phyloP scores from a whole-genome alignment of 78 protist genomes.

The Dictyostelium intermedium region DNA sequence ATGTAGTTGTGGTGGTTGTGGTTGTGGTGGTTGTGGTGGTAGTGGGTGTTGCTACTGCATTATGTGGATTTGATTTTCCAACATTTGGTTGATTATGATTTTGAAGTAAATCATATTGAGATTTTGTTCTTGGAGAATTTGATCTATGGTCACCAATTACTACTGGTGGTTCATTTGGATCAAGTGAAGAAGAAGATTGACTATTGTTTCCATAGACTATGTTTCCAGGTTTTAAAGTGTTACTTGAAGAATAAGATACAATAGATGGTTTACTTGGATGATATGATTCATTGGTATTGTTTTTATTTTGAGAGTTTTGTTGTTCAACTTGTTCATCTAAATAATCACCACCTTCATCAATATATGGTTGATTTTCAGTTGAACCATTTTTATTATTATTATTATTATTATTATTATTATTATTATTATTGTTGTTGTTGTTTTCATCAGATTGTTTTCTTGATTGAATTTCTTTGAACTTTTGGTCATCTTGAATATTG shows the following conservation, averaged over 20 bases:
- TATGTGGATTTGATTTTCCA: background rate
- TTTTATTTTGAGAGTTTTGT: background rate
- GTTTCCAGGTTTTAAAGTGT: background rate
- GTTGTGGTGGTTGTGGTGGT: background rate
- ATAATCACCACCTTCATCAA: background rate
- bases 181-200: background rate
- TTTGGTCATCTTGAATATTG: background rate
- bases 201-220: background rate
- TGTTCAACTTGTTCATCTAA: background rate
- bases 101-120: background rate
- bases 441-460: background rate
- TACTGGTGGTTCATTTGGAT: background rate
- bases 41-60: background rate
- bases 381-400: background rate
- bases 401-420: background rate
- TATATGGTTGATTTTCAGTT: background rate
- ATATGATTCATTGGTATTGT: background rate
- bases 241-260: background rate
- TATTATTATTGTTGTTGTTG: background rate
- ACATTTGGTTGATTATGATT: background rate
- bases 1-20: background rate
- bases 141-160: slow-evolving; percentile 21
- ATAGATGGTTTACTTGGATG: background rate
- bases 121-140: background rate
- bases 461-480: background rate